Conservation (phyloP, 202 grass and related monocot genomes). For the Schoenoplectus tabernaemontani region DNA sequence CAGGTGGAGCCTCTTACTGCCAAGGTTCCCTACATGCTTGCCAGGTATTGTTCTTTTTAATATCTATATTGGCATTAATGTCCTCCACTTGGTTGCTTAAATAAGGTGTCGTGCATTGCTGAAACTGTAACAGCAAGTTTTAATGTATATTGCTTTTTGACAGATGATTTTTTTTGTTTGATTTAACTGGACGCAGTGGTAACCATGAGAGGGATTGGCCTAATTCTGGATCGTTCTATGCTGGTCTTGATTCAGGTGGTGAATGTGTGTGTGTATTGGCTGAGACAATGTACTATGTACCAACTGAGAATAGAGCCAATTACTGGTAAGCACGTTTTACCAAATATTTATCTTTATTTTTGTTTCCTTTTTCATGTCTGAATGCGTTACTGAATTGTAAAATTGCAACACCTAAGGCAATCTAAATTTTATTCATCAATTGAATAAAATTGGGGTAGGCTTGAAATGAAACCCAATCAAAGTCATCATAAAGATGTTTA, state of each 20-base stretch:
- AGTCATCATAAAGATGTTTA: too few species aligned
- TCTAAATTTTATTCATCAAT: neutral
- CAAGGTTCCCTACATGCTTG: constrained; percentile 87
- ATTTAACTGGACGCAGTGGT: constrained; percentile 36
- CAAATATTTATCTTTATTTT: neutral
- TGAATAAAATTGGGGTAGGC: too few species aligned
- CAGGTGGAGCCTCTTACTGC: constrained; percentile 75
- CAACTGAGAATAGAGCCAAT: constrained; percentile 70
- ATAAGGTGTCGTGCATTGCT: neutral
- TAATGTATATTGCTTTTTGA: neutral
- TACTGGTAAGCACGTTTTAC: constrained; percentile 55
- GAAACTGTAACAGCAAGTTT: neutral
- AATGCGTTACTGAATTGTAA: neutral
- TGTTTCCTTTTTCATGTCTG: neutral
- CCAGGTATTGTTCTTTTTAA: constrained; percentile 39
- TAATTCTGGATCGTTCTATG: constrained; percentile 66
- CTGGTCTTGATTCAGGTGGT: constrained; percentile 58
- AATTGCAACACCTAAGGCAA: neutral
- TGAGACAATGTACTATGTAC: constrained; percentile 73
- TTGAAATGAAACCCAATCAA: too few species aligned
- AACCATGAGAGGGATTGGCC: constrained; percentile 89
- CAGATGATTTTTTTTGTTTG: neutral
- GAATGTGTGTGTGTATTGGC: constrained; percentile 75
- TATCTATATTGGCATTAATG: neutral
- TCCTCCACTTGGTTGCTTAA: too few species aligned